Evolutionary conservation across 2,329 filamentous ascomycete species (phyloP), one percentile per base, ranked within the genome.

Genomic region (Cryoendolithus antarcticus): DNA sequence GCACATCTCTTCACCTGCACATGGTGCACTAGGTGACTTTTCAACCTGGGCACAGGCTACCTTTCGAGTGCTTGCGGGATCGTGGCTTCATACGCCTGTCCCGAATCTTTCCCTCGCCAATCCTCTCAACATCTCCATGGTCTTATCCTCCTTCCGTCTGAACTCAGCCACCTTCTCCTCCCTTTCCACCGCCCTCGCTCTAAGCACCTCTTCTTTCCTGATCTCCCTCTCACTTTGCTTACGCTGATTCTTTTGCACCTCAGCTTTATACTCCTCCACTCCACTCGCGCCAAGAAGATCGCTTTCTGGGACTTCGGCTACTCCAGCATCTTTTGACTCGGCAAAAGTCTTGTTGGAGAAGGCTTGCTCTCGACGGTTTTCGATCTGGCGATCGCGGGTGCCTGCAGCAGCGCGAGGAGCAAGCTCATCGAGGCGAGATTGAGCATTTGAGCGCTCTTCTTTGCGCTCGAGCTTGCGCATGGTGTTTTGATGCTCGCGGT

Each of bases 141-240:
- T 93, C 54, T 76, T 77, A 46, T 86, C 80, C 62, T 96, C 89
- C 60, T 86, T 83, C 52, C 75, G 74, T 53, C 74, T 71, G 60
- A 84, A 80, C 48, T 73, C 76, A 50, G 71, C 67, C 37, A 88
- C 56, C 50, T 77, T 72, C 64, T 86, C 82, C 56, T 93, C 85
- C 49, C 86, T 70, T 68, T 95, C 88, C 34, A 77, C 86, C 44
- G 71, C 70, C 54, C 76, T 75, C 8, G 85, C 85, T 53, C 86
- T 65, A 44, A 82, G 63, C 41, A 86, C 71, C 62, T 93, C 88
- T 60, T 95, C 88, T 52, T 83, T 72, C 43, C 85, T 64, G 10
- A 91, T 64, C 67, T 95, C 86, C 38, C 88, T 62, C 60, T 94
- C 86, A 50, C 78, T 85, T 70, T 89, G 93, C 62, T 80, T 80